These are phyloP conservation scores for Hsuehochloa calcarea DNA, from an alignment of 176 grass and related monocot genomes.

Conservation along the genomic window DNA sequence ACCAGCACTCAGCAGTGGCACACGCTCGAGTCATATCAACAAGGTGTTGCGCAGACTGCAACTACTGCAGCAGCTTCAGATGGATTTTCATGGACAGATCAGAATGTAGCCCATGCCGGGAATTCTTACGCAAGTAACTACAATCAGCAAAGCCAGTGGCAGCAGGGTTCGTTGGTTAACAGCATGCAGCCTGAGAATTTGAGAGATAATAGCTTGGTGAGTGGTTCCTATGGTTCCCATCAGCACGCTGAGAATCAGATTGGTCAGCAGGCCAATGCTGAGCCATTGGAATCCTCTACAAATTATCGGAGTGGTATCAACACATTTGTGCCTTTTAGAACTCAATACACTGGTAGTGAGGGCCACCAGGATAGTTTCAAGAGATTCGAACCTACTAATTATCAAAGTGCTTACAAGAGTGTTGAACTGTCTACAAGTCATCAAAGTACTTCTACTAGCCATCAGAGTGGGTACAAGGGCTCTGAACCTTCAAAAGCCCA, in stretches of 20 bases:
- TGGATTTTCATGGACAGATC: constrained; percentile 19
- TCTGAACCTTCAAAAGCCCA: neutral
- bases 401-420: constrained; percentile 29
- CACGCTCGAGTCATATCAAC: constrained; percentile 64
- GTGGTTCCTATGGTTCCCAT: constrained; percentile 38
- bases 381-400: constrained; percentile 12
- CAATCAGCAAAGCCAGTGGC: constrained; percentile 31
- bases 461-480: constrained; percentile 23
- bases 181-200: constrained; percentile 42
- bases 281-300: constrained; percentile 9
- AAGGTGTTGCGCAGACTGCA: constrained; percentile 26
- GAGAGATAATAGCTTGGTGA: constrained; percentile 10
- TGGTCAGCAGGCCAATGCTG: constrained; percentile 13
- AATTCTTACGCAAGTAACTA: constrained; percentile 23
- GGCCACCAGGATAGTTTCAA: constrained; percentile 20
- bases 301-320: neutral
- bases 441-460: constrained; percentile 4
- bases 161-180: constrained; percentile 32
- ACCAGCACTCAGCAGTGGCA: constrained; percentile 75
- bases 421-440: constrained; percentile 17
- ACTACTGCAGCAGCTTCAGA: constrained; percentile 18
- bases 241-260: constrained; percentile 27
- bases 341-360: constrained; percentile 14
- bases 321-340: constrained; percentile 15
- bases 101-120: neutral